phyloP scores from a whole-genome alignment of 2,329 filamentous ascomycete species.

The Scedosporium aurantiacum region DNA sequence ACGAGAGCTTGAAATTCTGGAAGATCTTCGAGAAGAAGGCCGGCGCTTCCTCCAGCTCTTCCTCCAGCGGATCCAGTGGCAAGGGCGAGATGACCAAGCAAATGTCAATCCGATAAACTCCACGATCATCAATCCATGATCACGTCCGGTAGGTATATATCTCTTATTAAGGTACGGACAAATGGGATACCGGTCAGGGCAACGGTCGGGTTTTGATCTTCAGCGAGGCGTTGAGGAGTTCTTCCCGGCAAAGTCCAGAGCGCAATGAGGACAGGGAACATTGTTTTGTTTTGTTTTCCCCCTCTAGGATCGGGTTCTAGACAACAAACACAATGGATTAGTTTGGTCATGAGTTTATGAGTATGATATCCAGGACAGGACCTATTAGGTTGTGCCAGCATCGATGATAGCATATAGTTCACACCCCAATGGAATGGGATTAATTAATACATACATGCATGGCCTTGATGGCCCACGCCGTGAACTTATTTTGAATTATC shows the following conservation, averaged over 20 bases:
- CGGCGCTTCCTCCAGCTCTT: constrained; percentile 54
- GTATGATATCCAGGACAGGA: background rate
- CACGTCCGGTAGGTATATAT: constrained; percentile 8
- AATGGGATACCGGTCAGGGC: background rate
- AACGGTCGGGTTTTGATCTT: constrained; percentile 20
- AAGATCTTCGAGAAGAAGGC: constrained; percentile 99
- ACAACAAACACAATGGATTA: background rate
- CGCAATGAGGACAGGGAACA: background rate
- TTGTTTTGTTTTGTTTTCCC: constrained; percentile 1
- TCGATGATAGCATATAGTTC: background rate
- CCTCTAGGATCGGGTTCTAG: background rate
- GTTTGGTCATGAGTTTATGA: constrained; percentile 6
- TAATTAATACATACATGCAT: too few relatives aligned
- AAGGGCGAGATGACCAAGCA: constrained; percentile 86
- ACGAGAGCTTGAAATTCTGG: constrained; percentile 99
- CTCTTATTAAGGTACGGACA: constrained; percentile 1
- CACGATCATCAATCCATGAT: background rate
- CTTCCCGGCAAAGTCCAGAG: constrained; percentile 15
- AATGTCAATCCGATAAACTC: constrained; percentile 74
- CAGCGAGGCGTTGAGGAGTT: constrained; percentile 43
- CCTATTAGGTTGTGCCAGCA: background rate
- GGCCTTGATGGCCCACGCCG: too few relatives aligned
- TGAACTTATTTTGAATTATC: too few relatives aligned
- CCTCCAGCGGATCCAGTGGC: constrained; percentile 55
- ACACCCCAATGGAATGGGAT: too few relatives aligned